Evolutionary conservation across 225 moss, liverwort and hornwort species (phyloP).

Genomic region (Pseudisothecium myosuroides): DNA sequence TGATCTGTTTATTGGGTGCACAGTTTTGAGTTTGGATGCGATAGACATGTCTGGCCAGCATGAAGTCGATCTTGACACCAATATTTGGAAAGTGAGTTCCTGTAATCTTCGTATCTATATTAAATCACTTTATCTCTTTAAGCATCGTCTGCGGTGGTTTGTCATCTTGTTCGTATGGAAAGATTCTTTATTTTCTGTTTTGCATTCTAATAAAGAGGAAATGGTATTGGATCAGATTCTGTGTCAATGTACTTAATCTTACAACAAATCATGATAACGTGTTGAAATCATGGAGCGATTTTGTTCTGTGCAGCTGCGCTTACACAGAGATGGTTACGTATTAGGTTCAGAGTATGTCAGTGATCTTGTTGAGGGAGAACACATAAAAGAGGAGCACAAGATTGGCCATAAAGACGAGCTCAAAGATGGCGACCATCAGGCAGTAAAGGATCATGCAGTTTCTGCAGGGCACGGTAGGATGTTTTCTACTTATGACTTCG

Average conservation of each 20-base stretch:
- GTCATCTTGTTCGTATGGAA: not conserved
- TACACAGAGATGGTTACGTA: constrained; percentile 78
- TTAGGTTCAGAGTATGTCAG: constrained; percentile 77
- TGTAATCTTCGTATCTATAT: not conserved
- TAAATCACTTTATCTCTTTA: not conserved
- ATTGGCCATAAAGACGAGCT: constrained; percentile 15
- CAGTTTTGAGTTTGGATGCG: constrained; percentile 96
- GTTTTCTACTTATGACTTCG: not conserved
- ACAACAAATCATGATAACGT: not conserved
- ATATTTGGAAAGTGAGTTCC: constrained; percentile 89
- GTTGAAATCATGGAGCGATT: not conserved
- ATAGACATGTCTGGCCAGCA: constrained; percentile 99
- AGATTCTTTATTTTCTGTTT: not conserved
- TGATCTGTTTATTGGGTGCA: not conserved
- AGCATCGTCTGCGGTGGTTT: not conserved
- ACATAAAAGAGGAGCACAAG: constrained; percentile 46
- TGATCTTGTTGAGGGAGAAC: constrained; percentile 93
- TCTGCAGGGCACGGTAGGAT: constrained; percentile 27
- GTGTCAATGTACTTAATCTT: not conserved
- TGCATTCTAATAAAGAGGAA: not conserved
- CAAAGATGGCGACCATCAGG: constrained; percentile 23
- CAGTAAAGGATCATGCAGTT: constrained; percentile 7
- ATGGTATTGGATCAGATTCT: not conserved
- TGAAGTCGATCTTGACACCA: constrained; percentile 97
- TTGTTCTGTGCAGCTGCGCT: constrained; percentile 57